A percentile compares a stretch with the other conserved stretches of the same genome.
These are phyloP conservation scores for Orbilia brochopaga DNA, from an alignment of 2,329 filamentous ascomycete species.

Conservation along the genomic window DNA sequence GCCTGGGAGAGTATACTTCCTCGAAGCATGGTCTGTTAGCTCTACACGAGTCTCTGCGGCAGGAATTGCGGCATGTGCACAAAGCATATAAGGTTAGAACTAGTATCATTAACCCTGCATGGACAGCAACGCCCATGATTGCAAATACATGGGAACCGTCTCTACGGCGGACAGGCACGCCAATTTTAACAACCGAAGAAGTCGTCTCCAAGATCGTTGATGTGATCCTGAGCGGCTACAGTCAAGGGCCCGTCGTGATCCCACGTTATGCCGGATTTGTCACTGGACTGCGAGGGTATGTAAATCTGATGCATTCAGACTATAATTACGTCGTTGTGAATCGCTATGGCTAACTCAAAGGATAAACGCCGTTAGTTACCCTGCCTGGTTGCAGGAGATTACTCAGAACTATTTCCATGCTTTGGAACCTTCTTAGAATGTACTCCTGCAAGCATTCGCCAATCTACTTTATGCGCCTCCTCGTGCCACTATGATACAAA, in stretches of 20 bases:
- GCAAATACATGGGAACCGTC: not conserved
- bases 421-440: not conserved
- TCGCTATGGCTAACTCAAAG: not conserved
- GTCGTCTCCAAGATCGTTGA: conserved; percentile 9
- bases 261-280: not conserved
- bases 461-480: too few species aligned
- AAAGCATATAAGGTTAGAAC: conserved; percentile 69
- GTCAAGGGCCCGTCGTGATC: conserved; percentile 3
- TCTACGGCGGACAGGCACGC: not conserved
- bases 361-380: too few species aligned
- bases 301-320: not conserved
- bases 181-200: conserved; percentile 8
- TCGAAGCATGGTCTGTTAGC: conserved; percentile 70
- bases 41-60: conserved; percentile 71
- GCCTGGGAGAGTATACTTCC: conserved; percentile 71
- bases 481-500: too few species aligned
- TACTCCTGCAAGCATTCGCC: too few species aligned
- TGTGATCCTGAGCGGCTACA: conserved; percentile 9
- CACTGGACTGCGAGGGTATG: conserved; percentile 6
- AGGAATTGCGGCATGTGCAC: conserved; percentile 67
- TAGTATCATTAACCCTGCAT: conserved; percentile 69
- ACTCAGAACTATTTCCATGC: not conserved
- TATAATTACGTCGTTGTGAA: not conserved
- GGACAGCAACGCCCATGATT: conserved; percentile 63
- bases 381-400: not conserved